Conservation (phyloP, 2,329 filamentous ascomycete genomes). For the Xylariaceae sp. region DNA sequence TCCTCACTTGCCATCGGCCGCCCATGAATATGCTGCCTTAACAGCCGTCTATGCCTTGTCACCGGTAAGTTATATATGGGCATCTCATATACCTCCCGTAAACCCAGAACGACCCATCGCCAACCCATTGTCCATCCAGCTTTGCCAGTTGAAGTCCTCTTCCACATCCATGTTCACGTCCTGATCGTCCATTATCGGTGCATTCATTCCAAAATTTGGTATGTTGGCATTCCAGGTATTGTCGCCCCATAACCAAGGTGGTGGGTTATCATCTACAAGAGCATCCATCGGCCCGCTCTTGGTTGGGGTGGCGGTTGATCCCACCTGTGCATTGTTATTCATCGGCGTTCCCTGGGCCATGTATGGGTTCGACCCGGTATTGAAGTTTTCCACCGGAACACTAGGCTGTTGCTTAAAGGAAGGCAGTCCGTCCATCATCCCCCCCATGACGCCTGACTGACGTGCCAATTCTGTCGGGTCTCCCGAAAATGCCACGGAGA, state of each 20-base stretch:
- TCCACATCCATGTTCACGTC: constrained; percentile 31
- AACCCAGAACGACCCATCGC: constrained; percentile 24
- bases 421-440: too few species aligned
- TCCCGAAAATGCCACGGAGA: constrained; percentile 16
- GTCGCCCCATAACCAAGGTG: constrained; percentile 38
- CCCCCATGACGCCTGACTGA: background rate
- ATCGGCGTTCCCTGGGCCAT: too few species aligned
- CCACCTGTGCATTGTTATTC: too few species aligned
- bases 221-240: constrained; percentile 5
- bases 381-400: too few species aligned
- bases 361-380: too few species aligned
- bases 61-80: too few species aligned
- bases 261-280: constrained; percentile 28
- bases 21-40: too few species aligned
- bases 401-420: too few species aligned
- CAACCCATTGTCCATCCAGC: constrained; percentile 32
- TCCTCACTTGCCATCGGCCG: too few species aligned
- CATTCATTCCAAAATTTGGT: constrained; percentile 23
- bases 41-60: too few species aligned
- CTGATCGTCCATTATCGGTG: constrained; percentile 9
- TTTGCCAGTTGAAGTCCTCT: constrained; percentile 44
- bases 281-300: constrained; percentile 1
- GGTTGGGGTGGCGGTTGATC: background rate
- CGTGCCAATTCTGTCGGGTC: constrained; percentile 7
- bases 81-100: constrained; percentile 22